A percentile compares a stretch with the other conserved stretches of the same genome.
phyloP scores from a whole-genome alignment of 1,139 yeast species.

The Pichia sp. region DNA sequence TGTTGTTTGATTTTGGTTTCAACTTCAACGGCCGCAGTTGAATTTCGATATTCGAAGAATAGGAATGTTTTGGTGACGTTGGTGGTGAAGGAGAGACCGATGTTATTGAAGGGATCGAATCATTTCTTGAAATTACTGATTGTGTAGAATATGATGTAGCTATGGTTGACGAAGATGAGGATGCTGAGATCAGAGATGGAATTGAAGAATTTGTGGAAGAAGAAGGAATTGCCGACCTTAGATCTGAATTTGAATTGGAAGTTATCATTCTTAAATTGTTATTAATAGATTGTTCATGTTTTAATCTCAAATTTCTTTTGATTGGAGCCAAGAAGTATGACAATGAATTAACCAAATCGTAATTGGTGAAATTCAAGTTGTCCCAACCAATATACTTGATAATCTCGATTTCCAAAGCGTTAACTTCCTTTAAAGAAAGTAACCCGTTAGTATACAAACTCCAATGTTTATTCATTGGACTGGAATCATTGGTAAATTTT shows the following conservation, averaged over 20 bases:
- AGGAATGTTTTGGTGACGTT: neutral
- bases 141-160: slow-evolving; percentile 10
- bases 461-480: slow-evolving; percentile 96
- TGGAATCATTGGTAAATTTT: slow-evolving; percentile 83
- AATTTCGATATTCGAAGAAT: neutral
- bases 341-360: slow-evolving; percentile 60
- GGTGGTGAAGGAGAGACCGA: slow-evolving; percentile 16
- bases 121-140: slow-evolving; percentile 5
- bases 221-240: neutral
- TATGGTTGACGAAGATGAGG: slow-evolving; percentile 13
- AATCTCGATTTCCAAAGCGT: slow-evolving; percentile 85
- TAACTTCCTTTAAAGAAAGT: slow-evolving; percentile 67
- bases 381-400: slow-evolving; percentile 81
- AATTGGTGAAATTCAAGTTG: slow-evolving; percentile 48
- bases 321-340: slow-evolving; percentile 74
- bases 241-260: neutral
- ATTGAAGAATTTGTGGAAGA: slow-evolving; percentile 10
- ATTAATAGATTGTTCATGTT: slow-evolving; percentile 16
- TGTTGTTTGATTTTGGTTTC: slow-evolving; percentile 3
- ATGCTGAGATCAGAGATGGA: slow-evolving; percentile 11
- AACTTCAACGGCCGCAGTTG: slow-evolving; percentile 11
- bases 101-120: slow-evolving; percentile 3
- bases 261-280: neutral
- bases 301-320: slow-evolving; percentile 32
- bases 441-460: slow-evolving; percentile 83